Evolutionary conservation across 2,329 filamentous ascomycete species (phyloP).

Genomic region (Penicillium corylophilum): DNA sequence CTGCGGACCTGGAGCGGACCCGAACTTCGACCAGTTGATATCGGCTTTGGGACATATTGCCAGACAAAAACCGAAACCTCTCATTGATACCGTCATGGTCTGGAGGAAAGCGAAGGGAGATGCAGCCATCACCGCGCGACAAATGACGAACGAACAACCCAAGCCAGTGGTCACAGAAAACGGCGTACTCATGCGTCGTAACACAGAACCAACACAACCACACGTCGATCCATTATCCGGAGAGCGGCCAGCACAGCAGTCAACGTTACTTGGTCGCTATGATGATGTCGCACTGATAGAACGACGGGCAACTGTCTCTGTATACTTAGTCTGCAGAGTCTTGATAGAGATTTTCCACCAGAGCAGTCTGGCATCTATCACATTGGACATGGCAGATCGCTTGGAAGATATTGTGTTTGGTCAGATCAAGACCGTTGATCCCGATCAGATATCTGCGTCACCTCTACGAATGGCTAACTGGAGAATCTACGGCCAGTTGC

Average conservation of each 20-base stretch:
- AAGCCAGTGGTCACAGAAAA: conserved; percentile 42
- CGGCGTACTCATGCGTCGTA: conserved; percentile 61
- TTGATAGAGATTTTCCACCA: conserved; percentile 92
- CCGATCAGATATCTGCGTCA: conserved; percentile 68
- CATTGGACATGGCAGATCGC: conserved; percentile 87
- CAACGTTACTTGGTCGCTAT: conserved; percentile 52
- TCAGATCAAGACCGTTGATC: conserved; percentile 86
- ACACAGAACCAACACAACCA: conserved; percentile 68
- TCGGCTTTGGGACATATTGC: conserved; percentile 91
- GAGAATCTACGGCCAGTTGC: conserved; percentile 86
- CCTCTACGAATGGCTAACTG: conserved; percentile 89
- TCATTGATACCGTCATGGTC: conserved; percentile 97
- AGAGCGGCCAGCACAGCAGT: conserved; percentile 26
- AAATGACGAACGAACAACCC: conserved; percentile 33
- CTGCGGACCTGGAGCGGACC: conserved; percentile 85
- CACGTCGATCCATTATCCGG: conserved; percentile 32
- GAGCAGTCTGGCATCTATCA: conserved; percentile 78
- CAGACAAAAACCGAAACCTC: conserved; percentile 85
- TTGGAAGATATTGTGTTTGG: conserved; percentile 94
- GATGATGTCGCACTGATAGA: conserved; percentile 78
- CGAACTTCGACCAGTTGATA: conserved; percentile 90
- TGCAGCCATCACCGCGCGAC: conserved; percentile 68
- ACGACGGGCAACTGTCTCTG: conserved; percentile 87
- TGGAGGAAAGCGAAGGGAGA: conserved; percentile 98
- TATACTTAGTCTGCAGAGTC: conserved; percentile 92